Evolutionary conservation across 176 grass and related monocot species (phyloP), one percentile per base, ranked within the genome.

Genomic region (Bolboschoenus planiculmis): DNA sequence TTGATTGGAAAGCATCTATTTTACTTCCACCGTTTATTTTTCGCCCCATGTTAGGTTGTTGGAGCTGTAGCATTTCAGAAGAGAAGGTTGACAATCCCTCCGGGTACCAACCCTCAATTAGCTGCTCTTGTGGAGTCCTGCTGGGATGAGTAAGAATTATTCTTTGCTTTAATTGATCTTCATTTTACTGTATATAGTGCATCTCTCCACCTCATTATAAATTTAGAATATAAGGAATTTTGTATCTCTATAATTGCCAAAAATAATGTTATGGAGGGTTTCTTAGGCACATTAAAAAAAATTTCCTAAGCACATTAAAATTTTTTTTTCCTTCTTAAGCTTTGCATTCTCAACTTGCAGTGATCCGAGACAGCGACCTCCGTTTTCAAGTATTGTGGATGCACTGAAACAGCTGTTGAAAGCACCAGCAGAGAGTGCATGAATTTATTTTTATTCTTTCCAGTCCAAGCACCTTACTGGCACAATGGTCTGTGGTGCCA

Each of bases 61-160:
- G 95, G 95, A 58, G 90, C 95, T 7, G 92, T 98, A 68, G 95
- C 95, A 56, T 98, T 98, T 86, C 92, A 93, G 84, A 93, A 91
- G 71, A 95, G 92, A 88, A 93, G 92, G 59, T 78, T 91, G 3
- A 64, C 84, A 13, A 98, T 98, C 66, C 92, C 95, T 5, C 83
- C 87, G 79, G 87, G 85, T 62, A 88, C 90, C 4, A 78, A 65
- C 39, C 83, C 88, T 0, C 75, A 81, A 61, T 81, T 97, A 80
- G 90, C 90, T 84, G 88, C 85, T 78, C 90, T 97, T 71, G 84
- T 97, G 15, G 92, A 97, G 81, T 89, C 95, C 60, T 97, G 95
- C 65, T 97, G 95, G 92, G 77, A 87, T 75, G 95, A 97, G 92
- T 94, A 97, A 91, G 92, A 60, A 59, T 71, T 20, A 4, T 77